phyloP scores from a whole-genome alignment of 306 rosid species.

The Neltuma alba region DNA sequence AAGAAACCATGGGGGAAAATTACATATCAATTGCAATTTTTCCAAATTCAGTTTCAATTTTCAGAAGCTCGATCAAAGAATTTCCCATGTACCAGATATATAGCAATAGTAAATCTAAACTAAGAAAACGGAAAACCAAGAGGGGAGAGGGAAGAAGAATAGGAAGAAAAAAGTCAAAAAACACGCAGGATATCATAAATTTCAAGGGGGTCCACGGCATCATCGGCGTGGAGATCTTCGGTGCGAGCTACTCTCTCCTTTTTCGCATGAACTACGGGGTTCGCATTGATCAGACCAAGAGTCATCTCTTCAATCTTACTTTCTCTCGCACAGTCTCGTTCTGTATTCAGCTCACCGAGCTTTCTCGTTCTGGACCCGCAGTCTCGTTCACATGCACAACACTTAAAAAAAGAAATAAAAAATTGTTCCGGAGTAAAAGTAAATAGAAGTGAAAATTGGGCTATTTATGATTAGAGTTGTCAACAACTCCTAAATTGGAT shows the following conservation, averaged over 20 bases:
- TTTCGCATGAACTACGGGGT: slow-evolving; percentile 95
- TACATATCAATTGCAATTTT: background rate
- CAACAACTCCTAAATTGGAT: too few relatives aligned
- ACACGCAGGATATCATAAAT: slow-evolving; percentile 86
- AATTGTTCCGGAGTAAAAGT: background rate
- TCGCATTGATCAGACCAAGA: slow-evolving; percentile 92
- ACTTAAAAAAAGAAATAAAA: too few relatives aligned
- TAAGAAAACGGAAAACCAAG: background rate
- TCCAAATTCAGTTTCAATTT: slow-evolving; percentile 1
- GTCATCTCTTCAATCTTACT: slow-evolving; percentile 57
- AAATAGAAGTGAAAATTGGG: too few relatives aligned
- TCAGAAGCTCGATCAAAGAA: background rate
- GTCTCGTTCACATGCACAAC: too few relatives aligned
- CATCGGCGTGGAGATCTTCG: slow-evolving; percentile 61
- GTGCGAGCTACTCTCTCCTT: slow-evolving; percentile 82
- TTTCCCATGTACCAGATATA: background rate
- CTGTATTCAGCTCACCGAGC: background rate
- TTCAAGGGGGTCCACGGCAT: slow-evolving; percentile 91
- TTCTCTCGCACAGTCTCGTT: background rate
- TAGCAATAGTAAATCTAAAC: background rate
- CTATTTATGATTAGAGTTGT: too few relatives aligned
- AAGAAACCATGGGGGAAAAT: background rate
- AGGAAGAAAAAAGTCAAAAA: background rate
- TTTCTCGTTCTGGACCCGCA: too few relatives aligned
- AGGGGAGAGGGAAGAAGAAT: background rate